These are phyloP conservation scores for Leishmania martiniquensis DNA, from an alignment of 208 protist genomes.

Conservation along the genomic window DNA sequence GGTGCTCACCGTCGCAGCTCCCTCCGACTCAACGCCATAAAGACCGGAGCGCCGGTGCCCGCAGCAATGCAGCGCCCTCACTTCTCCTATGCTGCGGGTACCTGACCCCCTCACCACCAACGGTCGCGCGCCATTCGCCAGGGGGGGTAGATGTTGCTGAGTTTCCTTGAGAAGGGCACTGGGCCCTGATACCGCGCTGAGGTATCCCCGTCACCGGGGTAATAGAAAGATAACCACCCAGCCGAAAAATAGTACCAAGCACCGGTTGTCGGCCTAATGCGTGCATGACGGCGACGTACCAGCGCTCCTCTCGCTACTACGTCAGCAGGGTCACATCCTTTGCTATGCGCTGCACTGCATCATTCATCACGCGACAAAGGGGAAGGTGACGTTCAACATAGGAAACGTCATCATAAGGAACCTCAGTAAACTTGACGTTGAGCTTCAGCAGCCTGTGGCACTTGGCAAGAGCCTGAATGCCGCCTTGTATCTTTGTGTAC, in stretches of 20 bases:
- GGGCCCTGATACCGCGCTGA: background rate
- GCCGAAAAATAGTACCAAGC: background rate
- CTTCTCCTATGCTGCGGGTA: background rate
- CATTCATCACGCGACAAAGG: constrained; percentile 26
- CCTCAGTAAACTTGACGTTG: constrained; percentile 37
- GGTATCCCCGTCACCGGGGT: background rate
- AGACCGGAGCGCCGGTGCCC: background rate
- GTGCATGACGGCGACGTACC: no score
- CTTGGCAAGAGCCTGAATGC: constrained; percentile 6
- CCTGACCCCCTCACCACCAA: background rate
- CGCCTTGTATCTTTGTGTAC: constrained; percentile 28
- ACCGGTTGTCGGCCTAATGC: background rate
- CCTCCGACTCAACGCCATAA: background rate
- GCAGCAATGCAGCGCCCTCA: background rate
- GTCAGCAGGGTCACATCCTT: constrained; percentile 10
- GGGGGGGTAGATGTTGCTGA: background rate
- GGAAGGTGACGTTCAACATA: constrained; percentile 24
- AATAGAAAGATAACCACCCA: background rate
- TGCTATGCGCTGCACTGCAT: constrained; percentile 11
- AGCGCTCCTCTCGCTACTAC: background rate
- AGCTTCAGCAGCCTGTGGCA: constrained; percentile 31
- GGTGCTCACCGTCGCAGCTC: background rate
- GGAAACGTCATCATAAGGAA: constrained; percentile 24
- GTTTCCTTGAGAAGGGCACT: background rate
- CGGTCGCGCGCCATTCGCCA: background rate